phyloP scores from a whole-genome alignment of 108 stramenopile genomes.

The Cyclotella cryptica region DNA sequence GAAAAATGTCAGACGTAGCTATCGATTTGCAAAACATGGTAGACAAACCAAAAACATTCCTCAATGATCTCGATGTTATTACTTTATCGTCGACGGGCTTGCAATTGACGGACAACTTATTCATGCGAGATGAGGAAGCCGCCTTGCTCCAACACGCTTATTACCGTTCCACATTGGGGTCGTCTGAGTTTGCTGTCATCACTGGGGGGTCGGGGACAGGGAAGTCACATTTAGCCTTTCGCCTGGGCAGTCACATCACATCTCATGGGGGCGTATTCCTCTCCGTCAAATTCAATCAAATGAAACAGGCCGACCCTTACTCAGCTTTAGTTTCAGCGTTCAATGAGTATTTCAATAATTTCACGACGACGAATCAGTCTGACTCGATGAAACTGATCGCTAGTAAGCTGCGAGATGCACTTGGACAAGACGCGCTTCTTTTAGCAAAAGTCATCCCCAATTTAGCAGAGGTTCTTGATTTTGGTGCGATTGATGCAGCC shows the following conservation, averaged over 20 bases:
- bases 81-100: not conserved
- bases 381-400: not conserved
- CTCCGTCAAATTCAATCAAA: slow-evolving; percentile 31
- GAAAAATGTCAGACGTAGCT: slow-evolving; percentile 8
- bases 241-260: slow-evolving; percentile 7
- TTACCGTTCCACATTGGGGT: slow-evolving; percentile 23
- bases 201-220: too few relatives aligned
- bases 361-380: not conserved
- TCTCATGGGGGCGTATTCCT: slow-evolving; percentile 25
- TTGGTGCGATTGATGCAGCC: not conserved
- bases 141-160: slow-evolving; percentile 12
- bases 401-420: not conserved
- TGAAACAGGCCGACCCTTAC: slow-evolving; percentile 31
- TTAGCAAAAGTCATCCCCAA: slow-evolving; percentile 4
- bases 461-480: not conserved
- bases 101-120: not conserved
- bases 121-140: slow-evolving; percentile 1
- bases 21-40: slow-evolving; percentile 17
- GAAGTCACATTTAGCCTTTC: slow-evolving; percentile 25
- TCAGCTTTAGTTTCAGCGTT: slow-evolving; percentile 36
- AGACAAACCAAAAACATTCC: slow-evolving; percentile 11
- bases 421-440: slow-evolving; percentile 2
- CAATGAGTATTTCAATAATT: slow-evolving; percentile 23
- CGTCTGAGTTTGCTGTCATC: too few relatives aligned
- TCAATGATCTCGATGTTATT: not conserved